These are phyloP conservation scores for Sporisorium exsertum DNA, from an alignment of 1,284 basidiomycete genomes.

Conservation along the genomic window DNA sequence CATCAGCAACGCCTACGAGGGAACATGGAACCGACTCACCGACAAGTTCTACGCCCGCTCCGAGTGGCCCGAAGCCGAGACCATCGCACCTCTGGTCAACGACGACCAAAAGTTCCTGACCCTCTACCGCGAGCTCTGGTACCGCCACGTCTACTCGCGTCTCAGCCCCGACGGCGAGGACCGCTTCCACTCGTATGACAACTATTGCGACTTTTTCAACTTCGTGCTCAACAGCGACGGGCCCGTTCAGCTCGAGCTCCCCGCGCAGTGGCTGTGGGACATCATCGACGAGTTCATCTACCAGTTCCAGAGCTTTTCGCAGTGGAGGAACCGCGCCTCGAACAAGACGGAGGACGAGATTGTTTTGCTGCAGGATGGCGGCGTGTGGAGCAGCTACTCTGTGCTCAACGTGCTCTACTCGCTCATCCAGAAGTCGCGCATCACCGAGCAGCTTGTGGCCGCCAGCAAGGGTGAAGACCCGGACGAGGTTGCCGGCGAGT, in stretches of 20 bases:
- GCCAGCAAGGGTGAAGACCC: conserved; percentile 81
- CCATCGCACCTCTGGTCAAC: conserved; percentile 87
- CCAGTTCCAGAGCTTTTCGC: conserved; percentile 94
- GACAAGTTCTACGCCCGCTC: conserved; percentile 93
- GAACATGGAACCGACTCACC: conserved; percentile 94
- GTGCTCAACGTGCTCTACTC: conserved; percentile 98
- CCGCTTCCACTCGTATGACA: conserved; percentile 97
- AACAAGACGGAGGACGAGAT: conserved; percentile 88
- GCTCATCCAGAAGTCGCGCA: conserved; percentile 93
- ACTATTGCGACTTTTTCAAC: conserved; percentile 98
- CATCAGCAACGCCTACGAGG: conserved; percentile 91
- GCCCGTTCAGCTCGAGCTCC: conserved; percentile 89
- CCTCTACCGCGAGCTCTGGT: conserved; percentile 94
- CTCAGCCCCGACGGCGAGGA: conserved; percentile 95
- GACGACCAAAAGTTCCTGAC: conserved; percentile 78
- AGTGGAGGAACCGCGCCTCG: conserved; percentile 82
- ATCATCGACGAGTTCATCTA: conserved; percentile 99
- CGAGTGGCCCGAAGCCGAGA: conserved; percentile 97
- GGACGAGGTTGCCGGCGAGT: conserved; percentile 87
- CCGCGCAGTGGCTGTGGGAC: conserved; percentile 98
- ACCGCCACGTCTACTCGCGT: conserved; percentile 91
- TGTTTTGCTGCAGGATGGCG: conserved; percentile 62
- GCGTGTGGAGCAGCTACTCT: conserved; percentile 94
- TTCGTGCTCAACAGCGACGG: conserved; percentile 90
- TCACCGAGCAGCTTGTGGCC: conserved; percentile 91